Evolutionary conservation across 345 rosid species (phyloP), one percentile per base, ranked within the genome.

Genomic region (Angophora floribunda): DNA sequence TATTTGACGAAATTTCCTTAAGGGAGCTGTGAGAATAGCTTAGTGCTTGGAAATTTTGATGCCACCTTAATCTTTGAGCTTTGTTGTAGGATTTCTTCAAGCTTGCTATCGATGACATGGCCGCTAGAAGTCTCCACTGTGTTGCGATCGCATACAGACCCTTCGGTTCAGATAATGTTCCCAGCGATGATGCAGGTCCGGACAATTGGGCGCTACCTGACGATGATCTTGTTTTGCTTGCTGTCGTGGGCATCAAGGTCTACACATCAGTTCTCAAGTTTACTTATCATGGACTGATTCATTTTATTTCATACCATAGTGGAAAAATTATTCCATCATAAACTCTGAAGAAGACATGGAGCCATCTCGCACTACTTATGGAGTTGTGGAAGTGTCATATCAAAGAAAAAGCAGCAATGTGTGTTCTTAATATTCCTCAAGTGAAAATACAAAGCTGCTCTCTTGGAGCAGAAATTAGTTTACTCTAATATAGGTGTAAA

Each of bases 191-290:
- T 84, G 97, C 94, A 92, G 90, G 89, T 70, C 90, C 94, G 86
- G 92, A 89, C 86, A 92, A 91, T 86, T 98, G 99, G 99, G 92
- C 84, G 87, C 93, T 98, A 89, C 99, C 99, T 70, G 98, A 98
- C 89, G 97, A 98, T 88, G 95, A 94, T 45, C 95, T 98, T 93
- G 93, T 95, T 94, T 92, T 98, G 95, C 96, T 98, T 87, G 97
- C 96, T 61, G 95, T 97, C 87, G 97, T 96, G 89, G 99, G 99
- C 88, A 98, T 98, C 82, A 97, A 97, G 99, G 99, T 98, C 90
- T 49, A 51, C 26, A 36, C 63, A 28, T 75, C 55, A 36, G 32
- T 32, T 84, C 17, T n/a, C 26, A 17, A 36, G 11, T 80, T 57
- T 41, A 85, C 67, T 78, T 50, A 41, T 75, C 3, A 75, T 41